Base-by-base conservation (phyloP, 495 filamentous ascomycete species). In the Aspergillus nidulans region DNA sequence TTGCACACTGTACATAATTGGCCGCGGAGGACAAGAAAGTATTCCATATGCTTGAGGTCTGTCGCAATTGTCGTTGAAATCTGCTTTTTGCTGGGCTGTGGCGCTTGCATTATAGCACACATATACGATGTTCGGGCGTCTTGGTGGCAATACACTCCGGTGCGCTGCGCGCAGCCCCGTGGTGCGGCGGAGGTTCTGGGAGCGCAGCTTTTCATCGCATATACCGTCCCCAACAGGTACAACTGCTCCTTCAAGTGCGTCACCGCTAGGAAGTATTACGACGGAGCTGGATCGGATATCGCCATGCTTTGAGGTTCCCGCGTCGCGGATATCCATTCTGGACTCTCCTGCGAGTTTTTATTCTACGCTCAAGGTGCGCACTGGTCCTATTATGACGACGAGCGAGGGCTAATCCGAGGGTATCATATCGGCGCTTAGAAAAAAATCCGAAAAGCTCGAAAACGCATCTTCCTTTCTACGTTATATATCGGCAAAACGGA, bases 401-500 rank as follows among this genome's bases (percentile, higher is more conserved):
- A 40, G 10, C 42, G 43, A 32, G 45, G 28, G 28, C 64, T 67
- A 48, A 64, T 53, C 10, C 26, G 23, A 4, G 30, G 41, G 26
- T 38, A 40, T 24, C 51, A 48, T 30, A 12, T 6, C 20, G 12
- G 6, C 61, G 16, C 57, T 41, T 64, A 95, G 87, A 65, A 74
- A 53, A 95, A 90, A 75, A 97, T 99, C 60, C 79, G 78, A 32
- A 81, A 80, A 56, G 94, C 94, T 3, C 81, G 87, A 62, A 71
- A 74, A 44, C 81, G 90, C 57, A 86, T 99, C 62, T 99, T 91
- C 67, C 75, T 99, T 47, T 95, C 90, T 18, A 97, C 94, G 0
- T 76, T 99, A 26, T 99, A 99, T 64, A 91, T 99, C 63, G 94
- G 94, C 58, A 95, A 92, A 71, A 86, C 88, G 1, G 94, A 99